Evolutionary conservation across 768 basidiomycete genomes (phyloP), one percentile per base, ranked within the genome.

Genomic region (Tephrocybe sp.): DNA sequence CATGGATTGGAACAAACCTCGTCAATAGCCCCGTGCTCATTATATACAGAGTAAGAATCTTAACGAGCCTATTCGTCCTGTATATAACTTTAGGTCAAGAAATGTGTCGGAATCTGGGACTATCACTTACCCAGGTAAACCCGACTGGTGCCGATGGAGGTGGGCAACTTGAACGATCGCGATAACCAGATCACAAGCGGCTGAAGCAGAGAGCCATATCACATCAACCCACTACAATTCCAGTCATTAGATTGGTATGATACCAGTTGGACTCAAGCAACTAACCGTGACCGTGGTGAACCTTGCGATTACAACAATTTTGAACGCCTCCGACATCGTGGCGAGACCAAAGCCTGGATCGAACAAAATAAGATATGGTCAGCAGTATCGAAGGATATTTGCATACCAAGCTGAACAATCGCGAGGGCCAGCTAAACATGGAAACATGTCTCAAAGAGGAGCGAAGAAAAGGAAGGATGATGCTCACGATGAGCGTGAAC

Each of bases 341-440:
- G 48, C 48, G 2, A 49, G 19, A 5, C 48, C 48, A 40, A 49
- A 49, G 15, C 48, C 48, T 34, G 34, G n/a, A n/a, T n/a, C 32
- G 7, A n/a, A 4, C 18, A 46, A n/a, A 37, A 9, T 16, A n/a
- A 28, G 28, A 11, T 18, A 18, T 30, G 5, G n/a, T 18, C n/a
- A 13, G 42, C 27, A 16, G 9, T 9, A 19, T 24, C 7, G 3
- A 24, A n/a, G 25, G 15, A 22, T n/a, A n/a, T n/a, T n/a, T n/a
- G 27, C 44, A 18, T n/a, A 46, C 44, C 44, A 9, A 46, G 24
- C 36, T 46, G 44, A 1, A 35, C 2, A n/a, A 46, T 7, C 12
- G 44, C 44, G 2, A 46, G 44, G 4, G 5, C 1, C 11, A 46
- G 32, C 44, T 34, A 9, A 13, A 22, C 5, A 13, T 35, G 26